phyloP scores from a whole-genome alignment of 768 basidiomycete genomes.

The Hortiboletus campestris region DNA sequence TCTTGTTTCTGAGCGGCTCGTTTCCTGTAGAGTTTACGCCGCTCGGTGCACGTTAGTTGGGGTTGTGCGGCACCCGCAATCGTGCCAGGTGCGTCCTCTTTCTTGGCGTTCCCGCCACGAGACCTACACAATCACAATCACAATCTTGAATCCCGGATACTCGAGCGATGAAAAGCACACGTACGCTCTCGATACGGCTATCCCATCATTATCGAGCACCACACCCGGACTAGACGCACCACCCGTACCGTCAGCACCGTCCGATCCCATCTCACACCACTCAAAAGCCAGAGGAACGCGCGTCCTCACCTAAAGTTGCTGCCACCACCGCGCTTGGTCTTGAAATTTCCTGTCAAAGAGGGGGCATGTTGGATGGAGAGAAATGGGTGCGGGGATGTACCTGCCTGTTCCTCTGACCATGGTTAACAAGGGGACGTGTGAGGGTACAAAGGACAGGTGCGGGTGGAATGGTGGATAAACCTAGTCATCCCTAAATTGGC shows the following conservation, averaged over 20 bases:
- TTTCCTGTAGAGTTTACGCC: constrained; percentile 82
- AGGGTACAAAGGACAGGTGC: background rate
- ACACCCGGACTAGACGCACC: constrained; percentile 50
- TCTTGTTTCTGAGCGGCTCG: constrained; percentile 49
- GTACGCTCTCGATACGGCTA: constrained; percentile 50
- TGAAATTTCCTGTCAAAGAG: constrained; percentile 62
- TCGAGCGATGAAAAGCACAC: constrained; percentile 19
- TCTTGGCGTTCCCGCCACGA: constrained; percentile 27
- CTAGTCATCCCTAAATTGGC: constrained; percentile 8
- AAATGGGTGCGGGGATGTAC: background rate
- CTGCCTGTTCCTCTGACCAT: constrained; percentile 36
- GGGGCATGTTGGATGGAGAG: too few species aligned
- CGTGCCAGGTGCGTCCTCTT: constrained; percentile 34
- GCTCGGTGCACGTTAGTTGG: constrained; percentile 69
- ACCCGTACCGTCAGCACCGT: constrained; percentile 6
- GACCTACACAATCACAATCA: constrained; percentile 9
- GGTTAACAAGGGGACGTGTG: background rate
- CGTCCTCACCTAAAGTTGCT: constrained; percentile 69
- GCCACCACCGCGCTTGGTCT: constrained; percentile 84
- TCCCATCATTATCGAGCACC: constrained; percentile 57
- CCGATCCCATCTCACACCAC: constrained; percentile 3
- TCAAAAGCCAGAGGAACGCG: too few species aligned
- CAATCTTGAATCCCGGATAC: constrained; percentile 15
- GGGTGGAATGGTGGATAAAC: too few species aligned
- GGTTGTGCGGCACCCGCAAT: constrained; percentile 33